Conservation (phyloP, 2,329 filamentous ascomycete genomes). For the Beauveria australis region DNA sequence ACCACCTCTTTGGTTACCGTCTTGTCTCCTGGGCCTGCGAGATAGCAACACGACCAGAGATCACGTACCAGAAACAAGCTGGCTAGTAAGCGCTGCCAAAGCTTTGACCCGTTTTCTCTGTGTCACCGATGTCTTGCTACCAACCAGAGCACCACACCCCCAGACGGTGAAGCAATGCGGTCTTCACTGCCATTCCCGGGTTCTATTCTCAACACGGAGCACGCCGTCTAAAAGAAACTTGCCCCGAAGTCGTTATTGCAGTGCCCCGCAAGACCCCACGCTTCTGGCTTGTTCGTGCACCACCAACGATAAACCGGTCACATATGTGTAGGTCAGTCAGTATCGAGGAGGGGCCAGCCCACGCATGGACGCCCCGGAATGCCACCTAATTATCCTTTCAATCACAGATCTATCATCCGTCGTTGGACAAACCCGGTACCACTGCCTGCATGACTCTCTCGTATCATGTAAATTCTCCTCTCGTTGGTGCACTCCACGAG, state of each 20-base stretch:
- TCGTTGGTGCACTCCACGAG: constrained; percentile 6
- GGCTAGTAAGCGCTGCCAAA: neutral
- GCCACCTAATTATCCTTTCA: constrained; percentile 7
- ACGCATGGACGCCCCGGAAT: constrained; percentile 4
- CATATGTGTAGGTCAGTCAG: constrained; percentile 4
- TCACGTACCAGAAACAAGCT: neutral
- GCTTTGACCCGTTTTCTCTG: neutral
- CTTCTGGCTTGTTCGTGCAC: constrained; percentile 1
- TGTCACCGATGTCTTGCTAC: neutral
- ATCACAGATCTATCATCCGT: constrained; percentile 7
- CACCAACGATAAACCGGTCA: constrained; percentile 2
- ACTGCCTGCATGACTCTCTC: neutral
- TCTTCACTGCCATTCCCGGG: neutral
- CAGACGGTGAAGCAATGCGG: constrained; percentile 1
- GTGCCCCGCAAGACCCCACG: constrained; percentile 6
- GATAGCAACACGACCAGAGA: neutral
- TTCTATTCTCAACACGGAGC: constrained; percentile 1
- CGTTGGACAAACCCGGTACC: neutral
- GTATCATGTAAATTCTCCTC: constrained; percentile 3
- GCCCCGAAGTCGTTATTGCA: constrained; percentile 4
- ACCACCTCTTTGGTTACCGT: constrained; percentile 1
- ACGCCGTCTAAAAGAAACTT: neutral
- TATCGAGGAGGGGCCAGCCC: constrained; percentile 9
- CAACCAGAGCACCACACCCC: neutral
- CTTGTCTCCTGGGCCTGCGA: neutral